phyloP scores from a whole-genome alignment of 495 filamentous ascomycete genomes.

The Acidomyces sp. region DNA sequence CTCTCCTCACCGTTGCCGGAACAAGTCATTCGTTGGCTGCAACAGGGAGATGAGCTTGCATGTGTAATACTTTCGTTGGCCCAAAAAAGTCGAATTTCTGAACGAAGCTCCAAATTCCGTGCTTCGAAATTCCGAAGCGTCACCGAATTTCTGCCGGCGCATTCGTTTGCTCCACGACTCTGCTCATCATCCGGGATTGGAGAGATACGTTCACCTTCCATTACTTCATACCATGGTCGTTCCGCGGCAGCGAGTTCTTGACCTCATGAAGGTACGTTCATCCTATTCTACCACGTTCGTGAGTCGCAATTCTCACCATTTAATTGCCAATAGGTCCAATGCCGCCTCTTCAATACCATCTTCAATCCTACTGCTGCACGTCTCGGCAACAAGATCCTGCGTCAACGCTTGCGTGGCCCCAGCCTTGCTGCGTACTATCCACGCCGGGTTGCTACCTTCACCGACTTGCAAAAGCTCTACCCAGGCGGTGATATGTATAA shows the following conservation, averaged over 20 bases:
- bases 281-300: neutral
- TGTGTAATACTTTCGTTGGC: neutral
- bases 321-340: slow-evolving; percentile 54
- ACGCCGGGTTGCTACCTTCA: slow-evolving; percentile 51
- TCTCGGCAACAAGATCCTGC: slow-evolving; percentile 75
- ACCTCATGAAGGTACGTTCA: slow-evolving; percentile 60
- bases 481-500: slow-evolving; percentile 52
- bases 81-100: neutral
- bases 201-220: neutral
- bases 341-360: slow-evolving; percentile 76
- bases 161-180: too few species aligned
- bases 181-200: neutral
- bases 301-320: neutral
- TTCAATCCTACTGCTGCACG: slow-evolving; percentile 75
- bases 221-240: slow-evolving; percentile 45
- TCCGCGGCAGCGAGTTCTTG: slow-evolving; percentile 55
- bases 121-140: slow-evolving; percentile 1
- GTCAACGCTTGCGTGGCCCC: slow-evolving; percentile 70
- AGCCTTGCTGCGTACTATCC: slow-evolving; percentile 78
- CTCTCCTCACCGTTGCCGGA: slow-evolving; percentile 13
- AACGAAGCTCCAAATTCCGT: neutral
- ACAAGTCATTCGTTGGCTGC: slow-evolving; percentile 1
- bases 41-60: slow-evolving; percentile 13
- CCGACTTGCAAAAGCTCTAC: slow-evolving; percentile 52
- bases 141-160: neutral